Conservation (phyloP, 208 protist genomes). For the Acanthamoeba lenticulata region DNA sequence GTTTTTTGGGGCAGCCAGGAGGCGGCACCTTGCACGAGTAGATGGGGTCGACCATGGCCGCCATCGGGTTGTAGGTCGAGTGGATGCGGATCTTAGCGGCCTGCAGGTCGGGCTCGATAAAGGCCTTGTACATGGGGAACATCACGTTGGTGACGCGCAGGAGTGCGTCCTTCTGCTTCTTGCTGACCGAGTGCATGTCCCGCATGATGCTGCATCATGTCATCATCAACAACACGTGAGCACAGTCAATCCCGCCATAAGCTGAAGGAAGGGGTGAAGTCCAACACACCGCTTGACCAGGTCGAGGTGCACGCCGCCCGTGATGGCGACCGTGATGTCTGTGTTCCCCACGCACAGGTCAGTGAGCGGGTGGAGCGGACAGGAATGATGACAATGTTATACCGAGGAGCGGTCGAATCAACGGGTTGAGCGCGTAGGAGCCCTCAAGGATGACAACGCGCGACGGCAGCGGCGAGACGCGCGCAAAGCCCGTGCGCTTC, state of each 20-base stretch:
- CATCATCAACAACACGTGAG: neutral
- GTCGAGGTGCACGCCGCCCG: slow-evolving; percentile 77
- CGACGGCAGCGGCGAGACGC: neutral
- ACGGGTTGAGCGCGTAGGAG: slow-evolving; percentile 70
- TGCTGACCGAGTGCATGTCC: neutral
- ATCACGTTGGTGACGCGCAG: slow-evolving; percentile 76
- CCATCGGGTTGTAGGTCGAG: slow-evolving; percentile 74
- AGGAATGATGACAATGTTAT: no score
- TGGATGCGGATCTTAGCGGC: slow-evolving; percentile 75
- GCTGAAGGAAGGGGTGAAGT: neutral
- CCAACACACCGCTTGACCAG: slow-evolving; percentile 70
- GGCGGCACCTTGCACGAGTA: slow-evolving; percentile 73
- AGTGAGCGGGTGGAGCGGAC: neutral
- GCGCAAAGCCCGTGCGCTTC: slow-evolving; percentile 16
- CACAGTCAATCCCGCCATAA: neutral
- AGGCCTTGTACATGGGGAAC: slow-evolving; percentile 79
- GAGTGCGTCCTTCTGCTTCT: slow-evolving; percentile 68
- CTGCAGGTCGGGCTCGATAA: slow-evolving; percentile 76
- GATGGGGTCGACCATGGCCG: slow-evolving; percentile 72
- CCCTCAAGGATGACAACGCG: slow-evolving; percentile 74
- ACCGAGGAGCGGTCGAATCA: slow-evolving; percentile 51
- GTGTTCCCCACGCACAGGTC: neutral
- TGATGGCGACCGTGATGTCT: slow-evolving; percentile 74
- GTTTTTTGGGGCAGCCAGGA: slow-evolving; percentile 26
- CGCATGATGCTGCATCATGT: neutral